phyloP scores from a whole-genome alignment of 805 yeast species.

The Wickerhamiella kurtzmanii region DNA sequence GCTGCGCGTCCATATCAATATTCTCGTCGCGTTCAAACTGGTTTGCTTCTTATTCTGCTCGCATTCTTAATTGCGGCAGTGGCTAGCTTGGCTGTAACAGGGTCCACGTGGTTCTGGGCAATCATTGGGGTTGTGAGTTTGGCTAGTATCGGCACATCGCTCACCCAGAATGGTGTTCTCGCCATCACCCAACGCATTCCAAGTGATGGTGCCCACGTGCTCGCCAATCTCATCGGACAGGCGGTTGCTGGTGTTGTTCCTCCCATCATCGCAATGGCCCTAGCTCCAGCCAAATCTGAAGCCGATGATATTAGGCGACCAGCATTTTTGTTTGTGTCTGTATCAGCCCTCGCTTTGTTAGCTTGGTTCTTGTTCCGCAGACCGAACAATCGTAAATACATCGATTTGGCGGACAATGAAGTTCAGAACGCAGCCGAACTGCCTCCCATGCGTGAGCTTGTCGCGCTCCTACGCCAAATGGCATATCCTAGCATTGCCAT shows the following conservation, averaged over 20 bases:
- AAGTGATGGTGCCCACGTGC: slow-evolving; percentile 13
- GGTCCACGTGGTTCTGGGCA: slow-evolving; percentile 24
- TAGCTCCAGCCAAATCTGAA: slow-evolving; percentile 39
- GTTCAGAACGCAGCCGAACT: slow-evolving; percentile 4
- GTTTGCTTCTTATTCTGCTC: slow-evolving; percentile 42
- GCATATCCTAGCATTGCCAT: slow-evolving; percentile 54
- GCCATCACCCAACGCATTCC: slow-evolving; percentile 57
- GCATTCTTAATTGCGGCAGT: slow-evolving; percentile 48
- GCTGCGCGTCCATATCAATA: slow-evolving; percentile 58
- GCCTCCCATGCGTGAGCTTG: not conserved
- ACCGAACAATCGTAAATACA: slow-evolving; percentile 7
- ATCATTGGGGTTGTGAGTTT: slow-evolving; percentile 46
- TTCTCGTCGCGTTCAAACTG: slow-evolving; percentile 41
- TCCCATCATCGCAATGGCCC: slow-evolving; percentile 48
- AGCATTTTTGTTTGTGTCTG: slow-evolving; percentile 24
- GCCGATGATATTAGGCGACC: slow-evolving; percentile 13
- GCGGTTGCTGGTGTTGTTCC: slow-evolving; percentile 92
- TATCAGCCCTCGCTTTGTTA: slow-evolving; percentile 8
- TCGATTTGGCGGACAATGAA: slow-evolving; percentile 9
- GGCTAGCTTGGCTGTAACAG: slow-evolving; percentile 5
- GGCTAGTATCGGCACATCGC: slow-evolving; percentile 63
- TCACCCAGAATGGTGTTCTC: slow-evolving; percentile 81
- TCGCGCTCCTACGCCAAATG: slow-evolving; percentile 22
- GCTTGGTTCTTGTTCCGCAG: slow-evolving; percentile 9
- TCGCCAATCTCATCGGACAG: slow-evolving; percentile 87